Evolutionary conservation across 768 basidiomycete genomes (phyloP).

Genomic region (Agaricus blazei): DNA sequence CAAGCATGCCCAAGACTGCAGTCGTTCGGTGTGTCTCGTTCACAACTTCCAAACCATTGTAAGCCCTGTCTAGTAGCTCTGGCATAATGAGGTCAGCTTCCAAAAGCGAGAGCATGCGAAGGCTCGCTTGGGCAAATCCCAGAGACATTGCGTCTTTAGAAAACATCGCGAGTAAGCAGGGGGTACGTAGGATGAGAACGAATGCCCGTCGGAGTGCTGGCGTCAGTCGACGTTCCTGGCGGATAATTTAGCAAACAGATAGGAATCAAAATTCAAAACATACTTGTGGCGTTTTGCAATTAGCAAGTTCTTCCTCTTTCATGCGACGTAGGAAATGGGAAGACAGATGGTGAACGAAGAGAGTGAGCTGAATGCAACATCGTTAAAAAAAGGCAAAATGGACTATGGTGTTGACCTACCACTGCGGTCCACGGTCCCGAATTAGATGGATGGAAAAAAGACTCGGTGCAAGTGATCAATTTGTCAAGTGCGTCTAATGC

Average conservation of each 20-base stretch:
- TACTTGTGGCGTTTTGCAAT: constrained; percentile 77
- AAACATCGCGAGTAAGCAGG: constrained; percentile 88
- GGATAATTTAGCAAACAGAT: neutral
- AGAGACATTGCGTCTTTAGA: constrained; percentile 80
- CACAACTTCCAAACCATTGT: constrained; percentile 85
- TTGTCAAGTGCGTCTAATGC: constrained; percentile 85
- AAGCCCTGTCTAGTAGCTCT: constrained; percentile 84
- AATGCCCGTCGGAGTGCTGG: constrained; percentile 76
- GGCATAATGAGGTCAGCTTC: constrained; percentile 89
- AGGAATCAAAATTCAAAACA: neutral
- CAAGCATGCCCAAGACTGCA: constrained; percentile 81
- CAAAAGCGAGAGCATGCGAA: constrained; percentile 72
- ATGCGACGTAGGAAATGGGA: constrained; percentile 77
- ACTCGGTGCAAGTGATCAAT: constrained; percentile 87
- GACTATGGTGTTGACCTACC: constrained; percentile 29
- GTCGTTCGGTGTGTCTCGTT: constrained; percentile 96
- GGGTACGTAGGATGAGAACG: constrained; percentile 76
- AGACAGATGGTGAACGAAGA: constrained; percentile 66
- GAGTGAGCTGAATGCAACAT: constrained; percentile 41
- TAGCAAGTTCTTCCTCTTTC: constrained; percentile 69
- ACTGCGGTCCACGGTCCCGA: constrained; percentile 75
- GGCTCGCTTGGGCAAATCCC: constrained; percentile 72
- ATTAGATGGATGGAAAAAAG: constrained; percentile 95
- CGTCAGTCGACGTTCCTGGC: constrained; percentile 72
- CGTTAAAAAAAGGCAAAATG: neutral